phyloP scores from a whole-genome alignment of 2,329 filamentous ascomycete species.

The Botrytis porri region DNA sequence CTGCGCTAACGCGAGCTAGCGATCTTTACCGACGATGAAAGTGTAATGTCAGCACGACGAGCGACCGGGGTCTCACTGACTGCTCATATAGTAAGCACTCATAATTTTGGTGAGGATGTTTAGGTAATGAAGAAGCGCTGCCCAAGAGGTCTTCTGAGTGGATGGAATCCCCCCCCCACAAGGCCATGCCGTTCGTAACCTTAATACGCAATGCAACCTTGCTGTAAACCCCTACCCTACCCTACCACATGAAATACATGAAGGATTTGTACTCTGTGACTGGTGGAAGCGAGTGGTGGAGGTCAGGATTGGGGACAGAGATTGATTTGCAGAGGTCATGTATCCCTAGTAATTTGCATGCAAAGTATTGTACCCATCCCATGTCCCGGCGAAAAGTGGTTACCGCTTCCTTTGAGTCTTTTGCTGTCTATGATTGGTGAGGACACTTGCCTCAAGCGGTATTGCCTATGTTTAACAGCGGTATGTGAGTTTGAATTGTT shows the following conservation, averaged over 20 bases:
- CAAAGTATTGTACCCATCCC: constrained; percentile 1
- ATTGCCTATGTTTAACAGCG: constrained; percentile 24
- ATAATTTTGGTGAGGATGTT: constrained; percentile 26
- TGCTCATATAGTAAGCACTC: constrained; percentile 18
- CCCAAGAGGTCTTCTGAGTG: constrained; percentile 3
- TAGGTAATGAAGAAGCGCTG: neutral
- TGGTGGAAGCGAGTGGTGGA: constrained; percentile 8
- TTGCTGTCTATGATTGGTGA: constrained; percentile 26
- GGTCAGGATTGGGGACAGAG: neutral
- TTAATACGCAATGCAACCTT: constrained; percentile 1
- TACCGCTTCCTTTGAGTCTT: constrained; percentile 11
- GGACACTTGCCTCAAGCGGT: constrained; percentile 24
- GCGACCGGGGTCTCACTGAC: constrained; percentile 6
- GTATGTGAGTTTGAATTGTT: constrained; percentile 23
- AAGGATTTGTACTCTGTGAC: neutral
- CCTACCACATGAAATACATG: neutral
- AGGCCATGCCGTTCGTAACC: neutral
- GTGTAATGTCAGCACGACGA: constrained; percentile 24
- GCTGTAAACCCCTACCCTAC: constrained; percentile 9
- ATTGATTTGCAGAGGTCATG: constrained; percentile 11
- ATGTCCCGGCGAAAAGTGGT: constrained; percentile 2
- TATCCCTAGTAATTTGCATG: constrained; percentile 11
- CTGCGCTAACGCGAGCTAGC: neutral
- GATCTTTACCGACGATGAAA: constrained; percentile 18
- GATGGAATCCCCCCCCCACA: constrained; percentile 19